Base-by-base conservation (phyloP, 2,329 filamentous ascomycete genomes). In the Phyllosticta paracitricarpa region DNA sequence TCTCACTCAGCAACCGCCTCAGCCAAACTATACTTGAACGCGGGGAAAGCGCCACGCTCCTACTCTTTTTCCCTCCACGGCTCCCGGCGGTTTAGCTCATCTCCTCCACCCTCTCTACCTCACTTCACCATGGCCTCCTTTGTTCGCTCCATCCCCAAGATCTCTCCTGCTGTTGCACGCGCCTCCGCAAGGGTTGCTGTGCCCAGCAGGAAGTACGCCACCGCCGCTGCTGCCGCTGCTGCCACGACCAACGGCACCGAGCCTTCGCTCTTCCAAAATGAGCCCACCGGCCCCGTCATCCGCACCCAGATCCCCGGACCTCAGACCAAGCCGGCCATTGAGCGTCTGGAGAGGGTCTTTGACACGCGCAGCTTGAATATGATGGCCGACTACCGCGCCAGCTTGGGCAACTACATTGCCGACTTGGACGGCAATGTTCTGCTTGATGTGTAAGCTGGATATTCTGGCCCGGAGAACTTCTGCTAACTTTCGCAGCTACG, bases 331-430 rank as follows among this genome's bases (percentile, higher is more conserved):
- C 82, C 84, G 68, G 82, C 83, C 57, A 85, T 89, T 65, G 79
- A 84, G 64, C 84, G 90, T 72, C 82, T 96, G 64, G 79, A 88
- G 75, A 79, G 86, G 70, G 88, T 95, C 63, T 95, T 94, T 70
- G 91, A 96, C 74, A 93, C 89, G 4, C 83, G 91, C 64, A 91
- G 87, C 76, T 77, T 93, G 78, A 95, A 94, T 79, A 75, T 76
- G 73, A 74, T 76, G 71, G 68, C 70, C 54, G 68, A 76, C 61
- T 76, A 75, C 63, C 64, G 65, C 57, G 66, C 64, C 58, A 75
- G 72, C 66, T 70, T 68, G 57, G 91, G 91, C 69, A 96, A 96
- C 79, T 96, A 95, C 67, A 85, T 90, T 66, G 82, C 81, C 35
- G 87, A 90, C 67, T 81, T 85, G 0, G 87, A 90, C 69, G 87